Percentiles rank a stretch among this genome's conserved stretches.
These are phyloP conservation scores for Naganishia onofrii DNA, from an alignment of 768 basidiomycete genomes.

Conservation along the genomic window DNA sequence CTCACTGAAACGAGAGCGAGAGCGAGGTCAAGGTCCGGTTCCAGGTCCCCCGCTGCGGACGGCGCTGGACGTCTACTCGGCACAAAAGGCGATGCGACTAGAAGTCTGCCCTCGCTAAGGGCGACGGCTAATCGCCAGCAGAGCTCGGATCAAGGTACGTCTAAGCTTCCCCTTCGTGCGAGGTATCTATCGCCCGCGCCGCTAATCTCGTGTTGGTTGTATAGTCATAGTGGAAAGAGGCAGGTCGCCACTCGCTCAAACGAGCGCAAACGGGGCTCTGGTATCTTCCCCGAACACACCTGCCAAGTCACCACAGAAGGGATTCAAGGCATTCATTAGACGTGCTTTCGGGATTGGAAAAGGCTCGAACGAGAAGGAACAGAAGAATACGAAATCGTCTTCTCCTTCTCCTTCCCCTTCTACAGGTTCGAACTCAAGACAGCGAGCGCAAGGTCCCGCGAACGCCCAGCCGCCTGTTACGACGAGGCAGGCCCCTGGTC, in stretches of 20 bases:
- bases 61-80: not conserved
- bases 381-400: not conserved
- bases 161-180: not conserved
- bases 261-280: not conserved
- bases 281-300: not conserved
- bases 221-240: not conserved
- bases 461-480: not conserved
- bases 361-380: not conserved
- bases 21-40: slow-evolving; percentile 12
- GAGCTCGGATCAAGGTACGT: slow-evolving; percentile 1
- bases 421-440: not conserved
- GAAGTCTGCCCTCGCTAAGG: slow-evolving; percentile 4
- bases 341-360: slow-evolving; percentile 7
- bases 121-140: not conserved
- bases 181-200: not conserved
- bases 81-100: not conserved
- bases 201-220: not conserved
- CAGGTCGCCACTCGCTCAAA: slow-evolving; percentile 1
- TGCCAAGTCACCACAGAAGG: not conserved
- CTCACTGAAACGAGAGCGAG: not conserved
- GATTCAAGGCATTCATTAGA: slow-evolving; percentile 15
- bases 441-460: not conserved
- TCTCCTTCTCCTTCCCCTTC: slow-evolving; percentile 1
- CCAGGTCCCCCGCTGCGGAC: slow-evolving; percentile 1
- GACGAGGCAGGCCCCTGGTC: not conserved